These are phyloP conservation scores for Naematelia aurantialba DNA, from an alignment of 768 basidiomycete genomes.

Conservation along the genomic window DNA sequence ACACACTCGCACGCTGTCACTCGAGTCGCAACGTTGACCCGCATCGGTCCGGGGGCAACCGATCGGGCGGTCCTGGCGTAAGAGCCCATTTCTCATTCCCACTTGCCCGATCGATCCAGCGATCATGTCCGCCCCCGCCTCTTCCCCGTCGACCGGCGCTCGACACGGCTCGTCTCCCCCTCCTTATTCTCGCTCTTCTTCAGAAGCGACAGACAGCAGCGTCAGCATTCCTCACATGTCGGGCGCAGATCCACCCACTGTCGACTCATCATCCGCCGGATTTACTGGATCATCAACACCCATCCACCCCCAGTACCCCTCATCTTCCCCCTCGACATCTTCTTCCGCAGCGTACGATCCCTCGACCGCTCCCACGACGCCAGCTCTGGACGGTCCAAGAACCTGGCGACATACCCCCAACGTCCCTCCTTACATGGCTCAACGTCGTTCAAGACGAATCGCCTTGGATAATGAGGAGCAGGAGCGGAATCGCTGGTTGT, in stretches of 20 bases:
- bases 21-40: not conserved
- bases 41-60: not conserved
- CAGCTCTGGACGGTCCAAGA: not conserved
- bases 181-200: not conserved
- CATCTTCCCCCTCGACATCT: not conserved
- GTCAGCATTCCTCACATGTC: not conserved
- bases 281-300: no score
- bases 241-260: not conserved
- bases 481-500: slow-evolving; percentile 42
- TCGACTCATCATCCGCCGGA: not conserved
- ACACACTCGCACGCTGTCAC: not conserved
- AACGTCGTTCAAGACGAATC: slow-evolving; percentile 10
- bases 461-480: slow-evolving; percentile 7
- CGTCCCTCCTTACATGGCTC: slow-evolving; percentile 10
- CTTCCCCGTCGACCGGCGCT: not conserved
- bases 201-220: not conserved
- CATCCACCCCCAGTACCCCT: not conserved
- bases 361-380: slow-evolving; percentile 3
- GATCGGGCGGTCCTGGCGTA: no score
- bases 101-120: not conserved
- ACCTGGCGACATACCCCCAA: slow-evolving; percentile 17
- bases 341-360: not conserved
- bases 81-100: no score
- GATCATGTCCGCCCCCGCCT: not conserved
- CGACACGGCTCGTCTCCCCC: not conserved